These are phyloP conservation scores for Parathielavia hyrcaniae DNA, from an alignment of 495 filamentous ascomycete genomes.

Conservation along the genomic window DNA sequence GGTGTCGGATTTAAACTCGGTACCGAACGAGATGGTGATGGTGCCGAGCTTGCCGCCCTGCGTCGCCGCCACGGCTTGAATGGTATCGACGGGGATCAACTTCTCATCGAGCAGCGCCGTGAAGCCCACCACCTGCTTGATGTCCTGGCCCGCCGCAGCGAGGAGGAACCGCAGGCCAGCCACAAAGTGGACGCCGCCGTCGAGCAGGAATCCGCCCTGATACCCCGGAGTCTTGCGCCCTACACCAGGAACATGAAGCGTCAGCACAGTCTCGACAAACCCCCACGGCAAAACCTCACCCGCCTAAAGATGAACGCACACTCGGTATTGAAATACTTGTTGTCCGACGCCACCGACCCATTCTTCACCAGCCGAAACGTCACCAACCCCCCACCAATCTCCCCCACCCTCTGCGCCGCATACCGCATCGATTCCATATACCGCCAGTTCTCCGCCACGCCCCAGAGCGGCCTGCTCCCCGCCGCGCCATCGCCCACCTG, in stretches of 20 bases:
- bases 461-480: conserved; percentile 47
- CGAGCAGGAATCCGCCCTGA: conserved; percentile 73
- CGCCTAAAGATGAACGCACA: conserved; percentile 37
- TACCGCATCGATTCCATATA: conserved; percentile 53
- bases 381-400: conserved; percentile 59
- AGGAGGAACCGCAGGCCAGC: conserved; percentile 60
- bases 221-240: conserved; percentile 67
- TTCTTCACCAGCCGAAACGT: conserved; percentile 56
- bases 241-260: conserved; percentile 6
- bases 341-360: conserved; percentile 44
- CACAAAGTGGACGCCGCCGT: conserved; percentile 66
- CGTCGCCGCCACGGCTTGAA: conserved; percentile 57
- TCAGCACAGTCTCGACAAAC: background rate
- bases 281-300: background rate
- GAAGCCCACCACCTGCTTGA: conserved; percentile 51
- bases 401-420: conserved; percentile 49
- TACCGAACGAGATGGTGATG: conserved; percentile 59
- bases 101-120: conserved; percentile 52
- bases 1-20: conserved; percentile 45
- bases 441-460: conserved; percentile 71
- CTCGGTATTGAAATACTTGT: conserved; percentile 53
- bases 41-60: conserved; percentile 53
- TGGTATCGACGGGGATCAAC: conserved; percentile 66
- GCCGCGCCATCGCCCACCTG: too few species aligned
- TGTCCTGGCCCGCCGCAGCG: conserved; percentile 40